phyloP scores from a whole-genome alignment of 2,329 filamentous ascomycete genomes.

The Neofusicoccum umdonicola region DNA sequence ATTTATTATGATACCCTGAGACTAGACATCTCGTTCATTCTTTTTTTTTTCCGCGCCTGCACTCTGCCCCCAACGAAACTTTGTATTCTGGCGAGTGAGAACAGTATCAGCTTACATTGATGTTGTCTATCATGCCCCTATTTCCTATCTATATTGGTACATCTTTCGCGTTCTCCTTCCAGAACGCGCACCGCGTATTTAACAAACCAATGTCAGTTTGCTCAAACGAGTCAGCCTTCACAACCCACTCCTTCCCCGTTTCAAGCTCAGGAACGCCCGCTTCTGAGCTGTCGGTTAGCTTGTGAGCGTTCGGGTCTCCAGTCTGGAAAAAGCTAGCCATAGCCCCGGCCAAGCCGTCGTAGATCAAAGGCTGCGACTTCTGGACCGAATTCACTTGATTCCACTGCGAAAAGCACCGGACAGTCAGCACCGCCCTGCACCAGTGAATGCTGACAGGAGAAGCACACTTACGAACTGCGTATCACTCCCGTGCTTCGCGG shows the following conservation, averaged over 20 bases:
- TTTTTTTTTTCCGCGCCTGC: not conserved
- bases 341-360: constrained; percentile 57
- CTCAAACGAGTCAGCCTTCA: constrained; percentile 47
- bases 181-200: constrained; percentile 53
- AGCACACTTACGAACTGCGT: constrained; percentile 50
- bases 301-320: constrained; percentile 53
- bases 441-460: no score
- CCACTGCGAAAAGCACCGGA: constrained; percentile 41
- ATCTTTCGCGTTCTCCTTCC: constrained; percentile 32
- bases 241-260: constrained; percentile 50
- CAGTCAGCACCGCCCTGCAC: constrained; percentile 15
- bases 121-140: not conserved
- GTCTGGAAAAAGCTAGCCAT: constrained; percentile 61
- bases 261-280: constrained; percentile 47
- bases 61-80: no score
- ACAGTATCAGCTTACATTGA: not conserved
- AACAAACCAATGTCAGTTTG: constrained; percentile 41
- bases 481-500: constrained; percentile 60
- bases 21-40: not conserved
- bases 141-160: not conserved
- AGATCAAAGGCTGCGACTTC: constrained; percentile 52
- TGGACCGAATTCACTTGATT: constrained; percentile 56
- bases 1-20: not conserved
- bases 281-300: constrained; percentile 21
- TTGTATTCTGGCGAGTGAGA: no score